Evolutionary conservation across 495 filamentous ascomycete species (phyloP), one percentile per base, ranked within the genome.

Genomic region (Lentithecium fluviatile): DNA sequence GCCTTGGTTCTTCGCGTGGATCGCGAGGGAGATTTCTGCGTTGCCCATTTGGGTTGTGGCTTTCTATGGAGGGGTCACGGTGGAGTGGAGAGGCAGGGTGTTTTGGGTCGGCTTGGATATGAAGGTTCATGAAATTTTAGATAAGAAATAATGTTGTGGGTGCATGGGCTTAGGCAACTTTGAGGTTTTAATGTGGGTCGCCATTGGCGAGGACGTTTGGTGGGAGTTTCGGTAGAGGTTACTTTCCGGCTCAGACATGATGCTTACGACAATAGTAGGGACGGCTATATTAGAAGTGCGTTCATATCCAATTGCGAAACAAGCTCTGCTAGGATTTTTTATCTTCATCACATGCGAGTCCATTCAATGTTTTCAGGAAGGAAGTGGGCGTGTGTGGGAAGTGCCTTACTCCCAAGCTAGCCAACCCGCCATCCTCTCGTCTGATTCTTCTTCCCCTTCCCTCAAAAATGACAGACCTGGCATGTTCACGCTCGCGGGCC

Each of bases 31-130:
- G 70, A 37, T 81, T 0, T 75, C 96, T 7, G 92, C 95, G 0
- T 76, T 93, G 25, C 90, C 90, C 5, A 88, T 99, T 49, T 97
- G 94, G 94, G 48, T 76, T 2, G 87, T 85, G 83, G 91, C 93
- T 13, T 85, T 96, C 20, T 85, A 85, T 64, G 87, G 91, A 52
- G 95, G 89, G 3, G 83, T 84, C 32, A 91, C 84, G 25, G 90
- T 97, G 11, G 81, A 83, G 56, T 97, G 95, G 95, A 79, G 94
- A 34, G 91, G 91, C 0, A 83, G 83, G 64, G 80, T 77, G 23
- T 97, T 97, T 72, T 82, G 83, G 70, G 91, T 99, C 12, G 82
- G 88, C 4, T 78, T 85, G 65, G 89, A 96, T 74, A 95, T 92
- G 83, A 89, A 80, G 60, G 92, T 94, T 29, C 74, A 76, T 70